These are phyloP conservation scores for Salvia sclarea DNA, from an alignment of 305 asterid genomes.

Conservation along the genomic window DNA sequence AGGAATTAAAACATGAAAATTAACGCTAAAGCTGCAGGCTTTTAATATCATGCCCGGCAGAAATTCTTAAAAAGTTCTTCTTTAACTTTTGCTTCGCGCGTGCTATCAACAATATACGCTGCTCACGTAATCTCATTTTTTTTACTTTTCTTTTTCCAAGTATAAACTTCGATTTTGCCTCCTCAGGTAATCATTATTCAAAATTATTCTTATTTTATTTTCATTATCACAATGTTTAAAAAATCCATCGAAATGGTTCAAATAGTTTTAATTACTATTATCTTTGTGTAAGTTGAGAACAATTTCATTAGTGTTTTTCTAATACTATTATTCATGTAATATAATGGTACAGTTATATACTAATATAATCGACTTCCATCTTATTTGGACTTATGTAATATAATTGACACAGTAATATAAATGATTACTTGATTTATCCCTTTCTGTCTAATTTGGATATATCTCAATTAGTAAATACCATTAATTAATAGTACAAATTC, in stretches of 20 bases:
- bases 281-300: no score
- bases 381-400: no score
- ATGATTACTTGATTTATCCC: no score
- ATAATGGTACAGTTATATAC: background rate
- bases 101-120: conserved; percentile 34
- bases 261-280: no score
- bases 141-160: conserved; percentile 1
- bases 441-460: no score
- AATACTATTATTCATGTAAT: background rate
- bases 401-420: no score
- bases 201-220: background rate
- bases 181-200: conserved; percentile 21
- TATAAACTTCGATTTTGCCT: conserved; percentile 18
- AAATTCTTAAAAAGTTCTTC: conserved; percentile 11
- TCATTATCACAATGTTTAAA: background rate
- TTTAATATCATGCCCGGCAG: conserved; percentile 33
- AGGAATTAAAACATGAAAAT: conserved; percentile 28
- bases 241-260: no score
- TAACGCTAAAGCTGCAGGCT: conserved; percentile 40
- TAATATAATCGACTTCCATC: no score
- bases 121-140: conserved; percentile 23
- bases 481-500: no score
- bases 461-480: no score
- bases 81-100: conserved; percentile 33
- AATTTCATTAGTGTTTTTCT: no score